Percentiles rank a stretch among this genome's conserved stretches.
Evolutionary conservation across 305 asterid genomes (phyloP).

Genomic region (Fraxinus floribunda): DNA sequence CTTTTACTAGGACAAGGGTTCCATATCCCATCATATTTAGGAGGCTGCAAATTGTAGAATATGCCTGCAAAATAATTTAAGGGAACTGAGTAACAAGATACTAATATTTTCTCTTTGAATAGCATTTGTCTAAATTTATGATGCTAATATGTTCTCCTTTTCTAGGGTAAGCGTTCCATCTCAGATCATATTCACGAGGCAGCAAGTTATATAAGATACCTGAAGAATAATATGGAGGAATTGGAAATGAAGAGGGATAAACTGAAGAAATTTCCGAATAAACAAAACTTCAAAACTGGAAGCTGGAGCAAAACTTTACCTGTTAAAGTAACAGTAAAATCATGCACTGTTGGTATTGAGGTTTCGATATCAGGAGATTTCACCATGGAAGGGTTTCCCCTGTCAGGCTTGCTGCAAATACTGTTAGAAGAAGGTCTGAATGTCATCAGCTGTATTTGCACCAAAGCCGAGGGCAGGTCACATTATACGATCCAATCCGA

Average conservation of each 20-base stretch:
- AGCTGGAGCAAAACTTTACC: not conserved
- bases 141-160: not conserved
- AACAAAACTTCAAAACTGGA: not conserved
- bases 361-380: constrained; percentile 5
- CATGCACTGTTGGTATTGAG: constrained; percentile 15
- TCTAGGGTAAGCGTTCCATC: not conserved
- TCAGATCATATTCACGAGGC: too few relatives aligned
- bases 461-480: constrained; percentile 3
- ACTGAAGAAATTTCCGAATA: not conserved
- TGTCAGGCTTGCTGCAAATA: constrained; percentile 5
- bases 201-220: too few relatives aligned
- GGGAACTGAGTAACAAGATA: not conserved
- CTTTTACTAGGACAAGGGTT: not conserved
- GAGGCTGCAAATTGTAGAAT: constrained; percentile 10
- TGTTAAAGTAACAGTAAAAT: constrained; percentile 1
- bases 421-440: constrained; percentile 9
- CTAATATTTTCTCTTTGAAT: not conserved
- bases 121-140: not conserved
- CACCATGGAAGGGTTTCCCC: not conserved
- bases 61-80: constrained; percentile 23
- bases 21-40: not conserved
- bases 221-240: too few relatives aligned
- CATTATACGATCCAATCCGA: constrained; percentile 22
- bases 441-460: constrained; percentile 18
- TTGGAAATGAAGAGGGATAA: not conserved